Evolutionary conservation across 768 basidiomycete species (phyloP), one percentile per base, ranked within the genome.

Genomic region (Pleurotus salmoneostramineus): DNA sequence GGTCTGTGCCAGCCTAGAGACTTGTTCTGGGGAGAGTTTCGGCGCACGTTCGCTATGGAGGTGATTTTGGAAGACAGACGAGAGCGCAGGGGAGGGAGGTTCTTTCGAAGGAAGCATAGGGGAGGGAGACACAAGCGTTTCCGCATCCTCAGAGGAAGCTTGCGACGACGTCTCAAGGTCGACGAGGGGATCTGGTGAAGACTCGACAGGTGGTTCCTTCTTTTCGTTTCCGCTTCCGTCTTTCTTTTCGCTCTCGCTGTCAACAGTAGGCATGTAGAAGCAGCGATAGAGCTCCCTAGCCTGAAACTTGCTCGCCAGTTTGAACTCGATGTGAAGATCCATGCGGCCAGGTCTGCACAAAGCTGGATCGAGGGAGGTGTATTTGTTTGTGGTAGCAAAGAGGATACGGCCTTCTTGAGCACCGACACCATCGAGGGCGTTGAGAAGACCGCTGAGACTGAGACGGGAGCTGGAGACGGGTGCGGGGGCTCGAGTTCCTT

Each of bases 361-460:
- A 1, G 91, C 91, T 2, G 87, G 78, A 63, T 92, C 91, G 31
- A 93, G 82, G 1, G 81, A 72, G 6, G 69, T 65, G 68, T 87
- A 89, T 62, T 86, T 83, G 73, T 93, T 92, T 31, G 60, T 61
- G 12, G 60, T 61, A n/a, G 60, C 60, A 37, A 31, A 89, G 5
- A 90, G 74, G 32, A 93, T 80, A 0, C 91, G 87, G n/a, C 90
- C 91, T 71, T 93, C 90, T 63, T 88, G 85, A 1, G 91, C 89
- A 3, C 80, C 84, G 50, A 91, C 82, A 34, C 90, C 91, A 62
- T 92, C 90, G 27, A 92, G 78, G n/a, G 87, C 85, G 56, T 89
- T 89, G 4, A 92, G 77, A 5, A 93, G 77, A 11, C 90, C 90
- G 49, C 85, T 88, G 43, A 92, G 81, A 17, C 83, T 86, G 32